These are phyloP conservation scores for Candida boleticola DNA, from an alignment of 805 yeast species.

Conservation along the genomic window DNA sequence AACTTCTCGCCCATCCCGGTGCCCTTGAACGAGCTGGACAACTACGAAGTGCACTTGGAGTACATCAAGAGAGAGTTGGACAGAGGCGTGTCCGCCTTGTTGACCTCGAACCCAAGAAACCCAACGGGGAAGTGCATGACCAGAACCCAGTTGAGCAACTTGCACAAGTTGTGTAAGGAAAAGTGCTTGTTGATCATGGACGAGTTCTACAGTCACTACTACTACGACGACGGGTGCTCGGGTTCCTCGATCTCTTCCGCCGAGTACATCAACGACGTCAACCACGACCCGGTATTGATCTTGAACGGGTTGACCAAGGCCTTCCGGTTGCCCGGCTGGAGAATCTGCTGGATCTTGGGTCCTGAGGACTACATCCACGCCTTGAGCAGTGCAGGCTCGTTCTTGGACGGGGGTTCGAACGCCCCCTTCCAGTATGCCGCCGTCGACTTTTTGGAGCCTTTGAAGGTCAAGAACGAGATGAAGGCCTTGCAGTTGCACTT, in stretches of 20 bases:
- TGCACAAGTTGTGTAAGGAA: constrained; percentile 53
- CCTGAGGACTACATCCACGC: constrained; percentile 59
- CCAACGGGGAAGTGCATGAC: constrained; percentile 59
- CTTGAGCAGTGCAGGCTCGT: constrained; percentile 58
- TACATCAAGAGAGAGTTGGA: constrained; percentile 50
- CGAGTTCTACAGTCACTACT: constrained; percentile 59
- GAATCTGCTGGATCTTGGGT: constrained; percentile 62
- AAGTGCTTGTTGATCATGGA: constrained; percentile 60
- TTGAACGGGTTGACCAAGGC: constrained; percentile 61
- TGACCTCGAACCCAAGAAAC: constrained; percentile 62
- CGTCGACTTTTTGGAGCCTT: constrained; percentile 51
- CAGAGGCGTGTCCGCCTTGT: constrained; percentile 57
- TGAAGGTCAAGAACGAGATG: constrained; percentile 49
- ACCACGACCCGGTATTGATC: constrained; percentile 56
- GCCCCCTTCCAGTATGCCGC: constrained; percentile 64
- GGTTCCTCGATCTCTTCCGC: constrained; percentile 55
- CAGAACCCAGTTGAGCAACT: constrained; percentile 42
- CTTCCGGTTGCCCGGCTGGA: constrained; percentile 63
- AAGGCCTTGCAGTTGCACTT: constrained; percentile 57
- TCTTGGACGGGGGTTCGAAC: constrained; percentile 59
- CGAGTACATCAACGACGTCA: constrained; percentile 51
- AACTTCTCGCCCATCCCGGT: constrained; percentile 64
- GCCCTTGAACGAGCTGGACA: constrained; percentile 55
- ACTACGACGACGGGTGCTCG: constrained; percentile 51
- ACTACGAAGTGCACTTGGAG: constrained; percentile 54